Evolutionary conservation across 805 yeast genomes (phyloP).

Genomic region (Scheffersomyces amazonensis): DNA sequence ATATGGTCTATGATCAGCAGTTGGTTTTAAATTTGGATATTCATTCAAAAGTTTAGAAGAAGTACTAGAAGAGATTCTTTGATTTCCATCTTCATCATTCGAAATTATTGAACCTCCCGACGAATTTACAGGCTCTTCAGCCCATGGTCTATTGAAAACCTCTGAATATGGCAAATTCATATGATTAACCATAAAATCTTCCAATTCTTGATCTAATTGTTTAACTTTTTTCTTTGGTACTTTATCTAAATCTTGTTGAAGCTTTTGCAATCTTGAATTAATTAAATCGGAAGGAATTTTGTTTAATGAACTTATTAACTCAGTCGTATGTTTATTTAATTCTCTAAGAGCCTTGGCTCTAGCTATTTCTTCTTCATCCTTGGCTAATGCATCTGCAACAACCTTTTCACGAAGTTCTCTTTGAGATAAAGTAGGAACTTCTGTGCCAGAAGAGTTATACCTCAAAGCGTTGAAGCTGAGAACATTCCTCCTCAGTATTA

Average conservation of each 20-base stretch:
- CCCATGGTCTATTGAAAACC: conserved; percentile 34
- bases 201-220: conserved; percentile 39
- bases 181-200: conserved; percentile 31
- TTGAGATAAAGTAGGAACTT: conserved; percentile 11
- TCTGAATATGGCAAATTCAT: conserved; percentile 32
- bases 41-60: conserved; percentile 24
- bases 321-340: conserved; percentile 23
- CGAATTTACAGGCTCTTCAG: conserved; percentile 6
- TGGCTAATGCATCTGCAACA: conserved; percentile 42
- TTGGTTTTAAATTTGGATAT: conserved; percentile 64
- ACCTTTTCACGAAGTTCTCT: conserved; percentile 36
- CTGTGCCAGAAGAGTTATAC: background rate
- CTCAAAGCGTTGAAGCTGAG: background rate
- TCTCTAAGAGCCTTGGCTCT: conserved; percentile 33
- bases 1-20: conserved; percentile 63
- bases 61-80: conserved; percentile 27
- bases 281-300: conserved; percentile 30
- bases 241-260: conserved; percentile 26
- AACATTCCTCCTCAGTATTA: background rate
- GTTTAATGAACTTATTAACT: conserved; percentile 29
- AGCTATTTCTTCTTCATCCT: conserved; percentile 38
- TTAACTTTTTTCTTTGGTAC: conserved; percentile 31
- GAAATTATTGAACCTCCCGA: background rate
- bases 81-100: conserved; percentile 10
- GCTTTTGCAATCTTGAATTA: conserved; percentile 23